phyloP scores from a whole-genome alignment of 306 rosid species.

The Dryas alaskensis region DNA sequence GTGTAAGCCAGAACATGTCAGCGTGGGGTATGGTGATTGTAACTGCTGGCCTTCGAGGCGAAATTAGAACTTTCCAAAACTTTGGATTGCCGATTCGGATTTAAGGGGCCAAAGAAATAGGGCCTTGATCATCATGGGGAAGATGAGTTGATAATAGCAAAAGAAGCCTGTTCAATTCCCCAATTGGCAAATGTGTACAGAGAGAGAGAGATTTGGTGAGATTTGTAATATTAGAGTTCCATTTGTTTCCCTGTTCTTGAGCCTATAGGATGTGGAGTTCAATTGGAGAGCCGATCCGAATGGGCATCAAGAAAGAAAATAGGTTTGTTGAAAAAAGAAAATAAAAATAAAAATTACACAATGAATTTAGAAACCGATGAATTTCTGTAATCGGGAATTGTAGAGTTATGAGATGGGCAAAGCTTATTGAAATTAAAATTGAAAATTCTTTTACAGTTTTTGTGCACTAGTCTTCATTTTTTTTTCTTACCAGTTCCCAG shows the following conservation, averaged over 20 bases:
- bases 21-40: constrained; percentile 99
- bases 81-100: constrained; percentile 86
- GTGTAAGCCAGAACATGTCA: constrained; percentile 53
- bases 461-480: constrained; percentile 2
- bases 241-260: constrained; percentile 58
- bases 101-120: constrained; percentile 34
- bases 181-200: constrained; percentile 73
- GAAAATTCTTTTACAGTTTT: constrained; percentile 55
- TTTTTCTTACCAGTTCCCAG: too few species aligned
- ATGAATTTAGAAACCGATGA: constrained; percentile 59
- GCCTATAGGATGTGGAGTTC: constrained; percentile 45
- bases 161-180: constrained; percentile 37
- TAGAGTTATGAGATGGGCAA: constrained; percentile 67
- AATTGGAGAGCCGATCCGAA: constrained; percentile 42
- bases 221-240: constrained; percentile 72
- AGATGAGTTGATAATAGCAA: constrained; percentile 34
- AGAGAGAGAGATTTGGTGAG: constrained; percentile 69
- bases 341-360: constrained; percentile 32
- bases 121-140: constrained; percentile 34
- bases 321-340: constrained; percentile 33
- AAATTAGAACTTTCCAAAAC: constrained; percentile 88
- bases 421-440: constrained; percentile 54
- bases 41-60: constrained; percentile 89
- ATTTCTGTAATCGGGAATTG: constrained; percentile 70
- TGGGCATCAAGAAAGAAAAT: constrained; percentile 43